Evolutionary conservation across 2,329 filamentous ascomycete species (phyloP).

Genomic region (Calonectria fujianensis): DNA sequence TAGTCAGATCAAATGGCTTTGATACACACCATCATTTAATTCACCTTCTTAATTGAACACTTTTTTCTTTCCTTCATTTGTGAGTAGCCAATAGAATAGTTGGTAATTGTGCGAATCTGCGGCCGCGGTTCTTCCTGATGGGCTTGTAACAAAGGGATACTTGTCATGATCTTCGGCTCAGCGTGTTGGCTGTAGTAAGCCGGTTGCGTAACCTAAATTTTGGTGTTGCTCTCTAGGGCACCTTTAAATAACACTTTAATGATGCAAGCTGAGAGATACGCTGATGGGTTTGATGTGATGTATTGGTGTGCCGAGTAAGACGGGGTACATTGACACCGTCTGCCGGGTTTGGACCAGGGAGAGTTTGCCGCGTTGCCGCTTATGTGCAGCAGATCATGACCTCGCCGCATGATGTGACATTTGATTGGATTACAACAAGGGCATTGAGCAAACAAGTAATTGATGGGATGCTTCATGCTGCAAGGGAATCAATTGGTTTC

Average conservation of each 20-base stretch:
- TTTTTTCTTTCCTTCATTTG: neutral
- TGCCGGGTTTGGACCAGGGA: neutral
- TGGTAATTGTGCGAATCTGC: neutral
- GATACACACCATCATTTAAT: slow-evolving; percentile 2
- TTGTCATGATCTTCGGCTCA: too few relatives aligned
- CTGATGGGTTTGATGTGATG: neutral
- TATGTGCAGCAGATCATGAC: neutral
- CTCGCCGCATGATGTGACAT: neutral
- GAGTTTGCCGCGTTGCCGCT: slow-evolving; percentile 5
- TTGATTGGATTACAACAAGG: neutral
- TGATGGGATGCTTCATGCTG: neutral
- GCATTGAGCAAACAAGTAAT: neutral
- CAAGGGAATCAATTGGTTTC: neutral
- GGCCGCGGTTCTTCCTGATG: too few relatives aligned
- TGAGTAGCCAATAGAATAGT: neutral
- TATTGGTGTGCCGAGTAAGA: neutral
- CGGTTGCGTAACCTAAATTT: neutral
- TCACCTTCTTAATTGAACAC: neutral
- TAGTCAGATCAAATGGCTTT: neutral
- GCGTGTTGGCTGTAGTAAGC: neutral
- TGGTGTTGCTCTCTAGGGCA: neutral
- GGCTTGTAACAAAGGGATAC: too few relatives aligned
- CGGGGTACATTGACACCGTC: neutral
- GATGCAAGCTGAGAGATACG: neutral
- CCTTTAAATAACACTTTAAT: neutral